phyloP scores from a whole-genome alignment of 2,329 filamentous ascomycete genomes.

The Allantophomopsis cytisporea region DNA sequence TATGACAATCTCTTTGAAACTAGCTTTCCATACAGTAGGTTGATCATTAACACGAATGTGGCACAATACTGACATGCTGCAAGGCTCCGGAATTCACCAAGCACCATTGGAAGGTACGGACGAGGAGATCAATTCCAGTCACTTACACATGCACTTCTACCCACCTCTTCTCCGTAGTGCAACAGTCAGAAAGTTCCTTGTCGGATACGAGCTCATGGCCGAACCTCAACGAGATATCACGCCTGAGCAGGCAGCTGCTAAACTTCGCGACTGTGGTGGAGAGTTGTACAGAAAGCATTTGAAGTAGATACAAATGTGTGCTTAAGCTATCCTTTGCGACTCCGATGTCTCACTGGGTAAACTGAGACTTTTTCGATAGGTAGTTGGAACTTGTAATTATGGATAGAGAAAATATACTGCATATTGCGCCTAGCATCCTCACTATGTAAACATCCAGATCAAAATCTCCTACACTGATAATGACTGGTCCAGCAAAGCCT shows the following conservation, averaged over 20 bases:
- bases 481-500: too few species aligned
- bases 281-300: conserved; percentile 64
- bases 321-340: too few species aligned
- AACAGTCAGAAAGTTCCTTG: conserved; percentile 89
- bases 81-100: conserved; percentile 88
- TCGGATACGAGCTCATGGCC: conserved; percentile 92
- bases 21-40: conserved; percentile 81
- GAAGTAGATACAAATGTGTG: not conserved
- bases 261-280: conserved; percentile 63
- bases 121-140: conserved; percentile 76
- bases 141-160: conserved; percentile 97
- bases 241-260: conserved; percentile 80
- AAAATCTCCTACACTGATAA: too few species aligned
- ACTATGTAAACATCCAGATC: too few species aligned
- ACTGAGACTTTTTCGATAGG: too few species aligned
- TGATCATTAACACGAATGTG: conserved; percentile 1
- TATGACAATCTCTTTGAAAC: conserved; percentile 98
- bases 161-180: conserved; percentile 85
- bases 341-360: too few species aligned
- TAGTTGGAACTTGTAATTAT: too few species aligned
- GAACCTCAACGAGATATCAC: conserved; percentile 98
- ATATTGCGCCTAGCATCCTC: too few species aligned
- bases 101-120: conserved; percentile 71
- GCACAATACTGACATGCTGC: conserved; percentile 1
- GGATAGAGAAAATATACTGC: too few species aligned